These are phyloP conservation scores for Candida nemodendra DNA, from an alignment of 805 yeast genomes.

Conservation along the genomic window DNA sequence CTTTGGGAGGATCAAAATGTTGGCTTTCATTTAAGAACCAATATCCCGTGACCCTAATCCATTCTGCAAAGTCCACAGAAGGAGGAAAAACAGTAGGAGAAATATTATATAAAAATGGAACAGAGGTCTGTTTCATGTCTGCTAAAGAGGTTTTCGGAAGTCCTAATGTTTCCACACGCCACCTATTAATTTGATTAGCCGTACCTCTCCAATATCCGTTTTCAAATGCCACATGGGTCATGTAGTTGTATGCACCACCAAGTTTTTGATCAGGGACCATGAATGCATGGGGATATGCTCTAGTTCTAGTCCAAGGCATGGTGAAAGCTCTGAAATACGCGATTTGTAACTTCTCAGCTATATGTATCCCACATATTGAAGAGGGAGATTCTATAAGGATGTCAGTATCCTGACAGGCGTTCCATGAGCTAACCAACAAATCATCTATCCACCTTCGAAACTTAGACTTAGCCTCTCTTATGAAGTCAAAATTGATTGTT, in stretches of 20 bases:
- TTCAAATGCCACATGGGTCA: slow-evolving; percentile 92
- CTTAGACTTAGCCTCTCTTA: slow-evolving; percentile 77
- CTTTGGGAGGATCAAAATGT: slow-evolving; percentile 58
- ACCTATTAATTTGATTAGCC: slow-evolving; percentile 78
- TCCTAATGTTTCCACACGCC: slow-evolving; percentile 72
- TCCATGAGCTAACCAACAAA: slow-evolving; percentile 72
- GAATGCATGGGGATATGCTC: slow-evolving; percentile 96
- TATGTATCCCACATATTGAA: slow-evolving; percentile 93
- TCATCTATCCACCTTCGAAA: slow-evolving; percentile 84
- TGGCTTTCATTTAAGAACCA: slow-evolving; percentile 74
- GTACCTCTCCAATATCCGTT: slow-evolving; percentile 93
- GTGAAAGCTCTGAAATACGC: slow-evolving; percentile 95
- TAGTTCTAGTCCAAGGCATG: slow-evolving; percentile 97
- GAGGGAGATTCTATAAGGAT: slow-evolving; percentile 93
- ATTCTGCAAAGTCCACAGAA: slow-evolving; percentile 87
- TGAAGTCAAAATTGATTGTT: slow-evolving; percentile 74
- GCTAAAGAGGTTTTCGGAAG: slow-evolving; percentile 70
- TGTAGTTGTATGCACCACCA: slow-evolving; percentile 89
- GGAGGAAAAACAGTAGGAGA: slow-evolving; percentile 91
- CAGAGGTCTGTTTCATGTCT: slow-evolving; percentile 67
- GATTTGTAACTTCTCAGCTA: slow-evolving; percentile 86
- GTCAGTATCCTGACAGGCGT: slow-evolving; percentile 80
- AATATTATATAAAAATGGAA: slow-evolving; percentile 86
- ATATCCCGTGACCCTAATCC: slow-evolving; percentile 95
- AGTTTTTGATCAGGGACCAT: slow-evolving; percentile 90